These are phyloP conservation scores for Chaetomium globosum DNA, from an alignment of 2,329 filamentous ascomycete genomes.

Conservation along the genomic window DNA sequence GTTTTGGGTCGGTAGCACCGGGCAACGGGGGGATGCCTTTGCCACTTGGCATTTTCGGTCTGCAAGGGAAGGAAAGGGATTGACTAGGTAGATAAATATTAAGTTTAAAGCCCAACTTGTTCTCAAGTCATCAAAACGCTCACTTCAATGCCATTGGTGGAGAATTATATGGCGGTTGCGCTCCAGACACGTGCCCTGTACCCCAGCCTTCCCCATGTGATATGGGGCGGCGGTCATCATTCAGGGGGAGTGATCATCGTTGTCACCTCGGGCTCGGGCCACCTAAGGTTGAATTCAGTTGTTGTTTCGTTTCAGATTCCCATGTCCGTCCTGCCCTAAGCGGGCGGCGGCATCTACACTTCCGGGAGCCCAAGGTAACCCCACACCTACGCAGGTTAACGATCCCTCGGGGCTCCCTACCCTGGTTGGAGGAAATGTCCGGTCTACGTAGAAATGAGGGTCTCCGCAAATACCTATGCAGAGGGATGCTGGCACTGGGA, in stretches of 20 bases:
- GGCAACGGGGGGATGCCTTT: not conserved
- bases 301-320: not conserved
- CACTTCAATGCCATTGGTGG: conserved; percentile 5
- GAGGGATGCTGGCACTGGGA: not conserved
- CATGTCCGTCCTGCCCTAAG: not conserved
- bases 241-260: conserved; percentile 2
- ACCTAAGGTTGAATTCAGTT: not conserved
- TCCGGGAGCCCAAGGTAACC: conserved; percentile 4
- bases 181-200: not conserved
- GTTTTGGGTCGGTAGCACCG: not conserved
- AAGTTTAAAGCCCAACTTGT: not conserved
- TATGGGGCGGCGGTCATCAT: not conserved
- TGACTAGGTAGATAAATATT: too few species aligned
- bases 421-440: not conserved
- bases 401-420: too few species aligned
- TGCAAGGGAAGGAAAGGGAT: not conserved
- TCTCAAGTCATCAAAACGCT: not conserved
- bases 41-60: not conserved
- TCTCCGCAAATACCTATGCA: not conserved
- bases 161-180: conserved; percentile 6
- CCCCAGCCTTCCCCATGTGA: not conserved
- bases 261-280: not conserved
- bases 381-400: not conserved
- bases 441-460: too few species aligned
- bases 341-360: conserved; percentile 2